A percentile compares a stretch with the other conserved stretches of the same genome.
phyloP scores from a whole-genome alignment of 129 eudicot genomes.

The Logfia minima region DNA sequence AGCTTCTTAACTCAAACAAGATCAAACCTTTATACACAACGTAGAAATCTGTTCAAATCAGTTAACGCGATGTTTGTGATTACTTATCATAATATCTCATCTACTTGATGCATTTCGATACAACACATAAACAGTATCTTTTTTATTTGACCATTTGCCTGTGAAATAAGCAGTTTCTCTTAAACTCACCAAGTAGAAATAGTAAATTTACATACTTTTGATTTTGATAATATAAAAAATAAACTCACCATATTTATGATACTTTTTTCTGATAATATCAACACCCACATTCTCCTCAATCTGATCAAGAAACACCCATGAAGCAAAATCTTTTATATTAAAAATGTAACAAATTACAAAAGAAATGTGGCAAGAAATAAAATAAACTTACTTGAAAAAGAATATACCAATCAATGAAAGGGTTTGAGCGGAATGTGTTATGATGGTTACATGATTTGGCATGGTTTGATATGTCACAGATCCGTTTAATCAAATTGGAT shows the following conservation, averaged over 20 bases:
- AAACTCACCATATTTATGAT: slow-evolving; percentile 62
- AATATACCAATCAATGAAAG: slow-evolving; percentile 77
- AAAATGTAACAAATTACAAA: not conserved
- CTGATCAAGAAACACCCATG: slow-evolving; percentile 31
- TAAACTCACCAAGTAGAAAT: no score
- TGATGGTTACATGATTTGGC: slow-evolving; percentile 40
- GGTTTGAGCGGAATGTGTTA: slow-evolving; percentile 16
- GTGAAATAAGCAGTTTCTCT: no score
- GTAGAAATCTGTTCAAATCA: not conserved
- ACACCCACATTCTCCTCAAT: slow-evolving; percentile 62
- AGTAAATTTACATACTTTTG: not conserved
- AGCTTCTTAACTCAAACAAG: not conserved
- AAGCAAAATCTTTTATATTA: not conserved
- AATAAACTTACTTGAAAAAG: slow-evolving; percentile 53
- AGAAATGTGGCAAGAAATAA: not conserved
- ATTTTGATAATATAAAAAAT: not conserved
- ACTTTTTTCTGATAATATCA: slow-evolving; percentile 58
- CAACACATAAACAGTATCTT: no score
- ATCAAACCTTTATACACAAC: not conserved
- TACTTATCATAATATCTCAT: no score
- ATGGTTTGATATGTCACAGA: slow-evolving; percentile 48
- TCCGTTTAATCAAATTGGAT: slow-evolving; percentile 50
- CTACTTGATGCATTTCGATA: no score
- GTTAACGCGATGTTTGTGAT: not conserved
- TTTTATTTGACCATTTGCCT: no score